Conservation (phyloP, 805 yeast genomes). For the Hanseniaspora mollemarum region DNA sequence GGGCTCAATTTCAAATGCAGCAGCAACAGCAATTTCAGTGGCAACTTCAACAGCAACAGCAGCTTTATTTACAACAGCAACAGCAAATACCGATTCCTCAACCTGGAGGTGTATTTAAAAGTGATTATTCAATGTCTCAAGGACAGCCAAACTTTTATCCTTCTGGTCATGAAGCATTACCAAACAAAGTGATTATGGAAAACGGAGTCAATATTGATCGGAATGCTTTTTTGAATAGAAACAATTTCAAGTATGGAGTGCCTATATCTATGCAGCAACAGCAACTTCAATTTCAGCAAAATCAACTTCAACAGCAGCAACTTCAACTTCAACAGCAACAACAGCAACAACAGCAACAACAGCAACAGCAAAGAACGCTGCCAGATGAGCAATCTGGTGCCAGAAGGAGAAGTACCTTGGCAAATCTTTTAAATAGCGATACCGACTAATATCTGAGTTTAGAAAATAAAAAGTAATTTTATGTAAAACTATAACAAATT, state of each 20-base stretch:
- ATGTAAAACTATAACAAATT: no score
- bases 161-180: no score
- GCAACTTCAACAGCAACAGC: constrained; percentile 12
- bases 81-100: not conserved
- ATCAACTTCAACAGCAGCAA: constrained; percentile 16
- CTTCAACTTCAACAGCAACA: constrained; percentile 22
- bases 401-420: constrained; percentile 11
- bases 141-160: no score
- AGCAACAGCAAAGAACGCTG: not conserved
- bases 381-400: not conserved
- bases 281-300: constrained; percentile 6
- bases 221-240: no score
- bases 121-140: constrained; percentile 7
- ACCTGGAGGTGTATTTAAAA: constrained; percentile 15
- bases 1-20: not conserved
- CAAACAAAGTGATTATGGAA: no score
- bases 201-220: no score
- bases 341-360: constrained; percentile 17
- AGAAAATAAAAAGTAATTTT: no score
- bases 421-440: constrained; percentile 6
- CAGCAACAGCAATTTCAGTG: constrained; percentile 8
- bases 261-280: no score
- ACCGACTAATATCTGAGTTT: not conserved
- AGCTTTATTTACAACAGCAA: constrained; percentile 7
- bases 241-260: no score